These are phyloP conservation scores for Fraxinus xanthoxyloides DNA, from an alignment of 305 asterid species.

Conservation along the genomic window DNA sequence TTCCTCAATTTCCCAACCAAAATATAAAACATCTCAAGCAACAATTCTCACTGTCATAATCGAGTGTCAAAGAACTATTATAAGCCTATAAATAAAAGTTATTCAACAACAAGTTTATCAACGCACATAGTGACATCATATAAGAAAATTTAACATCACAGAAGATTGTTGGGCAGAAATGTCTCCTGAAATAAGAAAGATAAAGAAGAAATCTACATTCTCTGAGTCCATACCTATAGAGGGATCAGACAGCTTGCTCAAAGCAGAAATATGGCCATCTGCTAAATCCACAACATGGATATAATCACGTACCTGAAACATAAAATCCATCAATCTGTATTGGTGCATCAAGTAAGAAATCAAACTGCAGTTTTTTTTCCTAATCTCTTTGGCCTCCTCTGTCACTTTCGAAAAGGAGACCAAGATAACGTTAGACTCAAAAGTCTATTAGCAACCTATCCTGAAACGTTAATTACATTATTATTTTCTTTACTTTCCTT, in stretches of 20 bases:
- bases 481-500: not conserved
- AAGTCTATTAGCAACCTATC: not conserved
- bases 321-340: not conserved
- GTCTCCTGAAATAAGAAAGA: not conserved
- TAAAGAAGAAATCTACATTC: not conserved
- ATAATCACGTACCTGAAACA: constrained; percentile 69
- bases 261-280: constrained; percentile 76
- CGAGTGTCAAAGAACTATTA: not conserved
- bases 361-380: not conserved
- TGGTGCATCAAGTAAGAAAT: not conserved
- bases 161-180: not conserved
- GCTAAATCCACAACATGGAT: constrained; percentile 72
- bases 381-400: not conserved
- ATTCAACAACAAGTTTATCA: not conserved
- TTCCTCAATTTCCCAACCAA: not conserved
- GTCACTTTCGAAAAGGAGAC: not conserved
- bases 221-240: constrained; percentile 41
- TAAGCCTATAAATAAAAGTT: not conserved
- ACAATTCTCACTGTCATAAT: not conserved
- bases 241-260: constrained; percentile 59
- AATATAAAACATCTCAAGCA: not conserved
- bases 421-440: not conserved
- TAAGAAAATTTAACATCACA: not conserved
- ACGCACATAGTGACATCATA: not conserved
- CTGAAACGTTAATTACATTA: not conserved